A percentile compares a stretch with the other conserved stretches of the same genome.
Conservation (phyloP, 164 flowering plant genomes). For the Stephania cephalantha region DNA sequence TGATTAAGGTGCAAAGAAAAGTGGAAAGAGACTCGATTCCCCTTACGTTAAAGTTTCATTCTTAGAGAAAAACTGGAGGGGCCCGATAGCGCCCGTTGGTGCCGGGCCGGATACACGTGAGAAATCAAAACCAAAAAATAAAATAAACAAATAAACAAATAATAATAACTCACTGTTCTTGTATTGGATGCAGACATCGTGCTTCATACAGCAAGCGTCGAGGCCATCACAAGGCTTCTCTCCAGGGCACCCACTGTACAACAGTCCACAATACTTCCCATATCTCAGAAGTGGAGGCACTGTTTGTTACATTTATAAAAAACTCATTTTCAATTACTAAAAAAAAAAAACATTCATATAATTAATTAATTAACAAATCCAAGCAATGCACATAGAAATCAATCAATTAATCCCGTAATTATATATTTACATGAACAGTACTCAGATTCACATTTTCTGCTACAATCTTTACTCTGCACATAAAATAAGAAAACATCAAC, state of each 20-base stretch:
- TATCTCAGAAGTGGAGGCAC: conserved; percentile 91
- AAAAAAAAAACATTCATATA: neutral
- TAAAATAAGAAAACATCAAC: neutral
- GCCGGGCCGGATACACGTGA: too few species aligned
- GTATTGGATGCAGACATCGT: conserved; percentile 69
- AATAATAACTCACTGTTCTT: conserved; percentile 47
- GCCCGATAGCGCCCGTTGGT: too few species aligned
- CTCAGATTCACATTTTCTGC: conserved; percentile 77
- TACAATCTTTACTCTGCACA: conserved; percentile 59
- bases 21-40: too few species aligned
- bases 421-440: conserved; percentile 58
- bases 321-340: neutral
- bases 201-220: conserved; percentile 84
- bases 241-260: conserved; percentile 90
- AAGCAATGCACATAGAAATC: too few species aligned
- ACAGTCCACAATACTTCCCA: conserved; percentile 95
- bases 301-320: conserved; percentile 8
- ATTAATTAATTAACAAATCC: neutral
- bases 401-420: neutral
- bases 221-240: conserved; percentile 91
- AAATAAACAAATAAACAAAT: too few species aligned
- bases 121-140: too few species aligned
- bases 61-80: too few species aligned
- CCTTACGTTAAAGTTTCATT: too few species aligned
- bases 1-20: too few species aligned